Evolutionary conservation across 169 alveolate genomes (phyloP).

Genomic region (Plasmodium gonderi): DNA sequence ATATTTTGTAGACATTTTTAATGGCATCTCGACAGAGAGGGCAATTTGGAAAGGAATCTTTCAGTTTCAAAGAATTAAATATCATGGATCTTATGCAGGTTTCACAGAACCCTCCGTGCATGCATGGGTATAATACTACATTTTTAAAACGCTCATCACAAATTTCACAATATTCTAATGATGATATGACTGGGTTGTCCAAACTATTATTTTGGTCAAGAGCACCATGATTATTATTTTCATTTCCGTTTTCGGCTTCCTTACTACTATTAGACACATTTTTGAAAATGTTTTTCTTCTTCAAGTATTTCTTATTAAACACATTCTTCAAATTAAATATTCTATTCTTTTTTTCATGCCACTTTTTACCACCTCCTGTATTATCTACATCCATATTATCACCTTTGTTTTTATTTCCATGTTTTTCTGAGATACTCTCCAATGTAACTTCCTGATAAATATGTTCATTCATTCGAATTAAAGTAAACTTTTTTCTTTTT

Average conservation of each 20-base stretch:
- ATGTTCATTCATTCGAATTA: slow-evolving; percentile 58
- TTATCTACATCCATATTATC: neutral
- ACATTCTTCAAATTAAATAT: slow-evolving; percentile 36
- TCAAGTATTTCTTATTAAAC: slow-evolving; percentile 10
- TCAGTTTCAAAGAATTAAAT: slow-evolving; percentile 32
- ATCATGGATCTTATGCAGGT: slow-evolving; percentile 59
- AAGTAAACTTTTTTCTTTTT: slow-evolving; percentile 5
- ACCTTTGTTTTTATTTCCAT: neutral
- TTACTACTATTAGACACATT: neutral
- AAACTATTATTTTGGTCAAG: neutral
- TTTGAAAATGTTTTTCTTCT: neutral
- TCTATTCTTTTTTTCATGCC: slow-evolving; percentile 1
- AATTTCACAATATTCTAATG: slow-evolving; percentile 70
- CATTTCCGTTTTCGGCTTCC: neutral
- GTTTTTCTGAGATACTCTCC: neutral
- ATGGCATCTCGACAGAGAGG: slow-evolving; percentile 66
- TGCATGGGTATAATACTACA: slow-evolving; percentile 71
- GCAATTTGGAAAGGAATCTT: slow-evolving; percentile 41
- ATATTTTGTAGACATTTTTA: slow-evolving; percentile 65
- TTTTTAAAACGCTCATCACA: slow-evolving; percentile 72
- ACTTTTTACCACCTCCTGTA: neutral
- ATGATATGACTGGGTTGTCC: neutral
- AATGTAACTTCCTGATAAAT: slow-evolving; percentile 25
- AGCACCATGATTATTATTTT: neutral
- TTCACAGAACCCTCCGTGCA: slow-evolving; percentile 77